Conservation (phyloP, 345 rosid genomes). For the Syzygium grande region DNA sequence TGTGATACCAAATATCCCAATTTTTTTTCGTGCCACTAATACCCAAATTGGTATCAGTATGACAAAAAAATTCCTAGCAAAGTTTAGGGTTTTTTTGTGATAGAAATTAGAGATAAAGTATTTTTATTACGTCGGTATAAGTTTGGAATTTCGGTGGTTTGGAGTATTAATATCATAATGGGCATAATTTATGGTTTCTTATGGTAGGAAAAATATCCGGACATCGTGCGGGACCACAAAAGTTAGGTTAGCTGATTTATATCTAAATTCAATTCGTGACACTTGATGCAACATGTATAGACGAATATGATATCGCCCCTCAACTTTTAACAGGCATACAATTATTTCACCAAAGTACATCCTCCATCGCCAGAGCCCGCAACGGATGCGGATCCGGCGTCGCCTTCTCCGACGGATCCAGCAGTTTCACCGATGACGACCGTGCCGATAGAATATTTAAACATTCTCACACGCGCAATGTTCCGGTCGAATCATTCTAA, state of each 20-base stretch:
- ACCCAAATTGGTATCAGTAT: background rate
- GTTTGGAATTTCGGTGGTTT: rapidly evolving
- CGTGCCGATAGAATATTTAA: background rate
- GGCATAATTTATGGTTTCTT: rapidly evolving
- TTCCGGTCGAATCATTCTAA: background rate
- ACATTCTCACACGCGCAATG: background rate
- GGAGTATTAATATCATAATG: background rate
- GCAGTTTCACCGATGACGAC: background rate
- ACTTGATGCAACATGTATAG: background rate
- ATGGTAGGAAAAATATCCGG: background rate
- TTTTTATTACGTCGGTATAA: background rate
- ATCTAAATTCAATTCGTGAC: background rate
- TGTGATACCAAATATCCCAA: background rate
- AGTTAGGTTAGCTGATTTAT: background rate
- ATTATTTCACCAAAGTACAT: background rate
- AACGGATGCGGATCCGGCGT: background rate
- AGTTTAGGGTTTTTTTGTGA: background rate
- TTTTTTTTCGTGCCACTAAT: rapidly evolving
- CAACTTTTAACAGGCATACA: background rate
- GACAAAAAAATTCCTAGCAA: background rate
- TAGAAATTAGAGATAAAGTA: rapidly evolving
- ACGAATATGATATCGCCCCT: background rate
- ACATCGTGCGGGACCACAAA: background rate
- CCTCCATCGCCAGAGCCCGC: background rate
- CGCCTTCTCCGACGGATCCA: background rate